phyloP scores from a whole-genome alignment of 257 asterid species.

The Solanum stenotomum region DNA sequence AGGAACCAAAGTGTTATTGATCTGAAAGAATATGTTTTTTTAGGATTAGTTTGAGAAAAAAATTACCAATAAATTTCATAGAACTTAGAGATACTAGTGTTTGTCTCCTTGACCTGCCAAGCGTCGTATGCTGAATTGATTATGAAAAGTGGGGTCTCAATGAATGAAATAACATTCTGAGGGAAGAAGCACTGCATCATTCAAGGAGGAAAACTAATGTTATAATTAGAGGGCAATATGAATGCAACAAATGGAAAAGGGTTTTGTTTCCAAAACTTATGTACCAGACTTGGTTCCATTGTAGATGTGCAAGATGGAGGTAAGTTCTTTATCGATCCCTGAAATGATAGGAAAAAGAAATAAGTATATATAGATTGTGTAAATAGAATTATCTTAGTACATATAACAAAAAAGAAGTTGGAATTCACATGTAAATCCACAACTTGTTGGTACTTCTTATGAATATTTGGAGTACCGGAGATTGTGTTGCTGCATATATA shows the following conservation, averaged over 20 bases:
- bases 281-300: slow-evolving; percentile 35
- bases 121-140: background rate
- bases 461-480: slow-evolving; percentile 47
- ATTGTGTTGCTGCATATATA: slow-evolving; percentile 54
- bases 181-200: background rate
- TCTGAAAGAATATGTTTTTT: background rate
- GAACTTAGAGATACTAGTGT: background rate
- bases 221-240: background rate
- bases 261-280: background rate
- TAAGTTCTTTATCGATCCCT: slow-evolving; percentile 70
- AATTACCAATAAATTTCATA: background rate
- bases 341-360: background rate
- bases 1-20: background rate
- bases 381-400: background rate
- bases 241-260: background rate
- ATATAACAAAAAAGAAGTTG: background rate
- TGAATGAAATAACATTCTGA: background rate
- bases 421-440: slow-evolving; percentile 55
- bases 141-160: background rate
- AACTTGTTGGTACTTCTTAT: slow-evolving; percentile 40
- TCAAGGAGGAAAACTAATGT: background rate
- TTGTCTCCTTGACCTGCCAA: background rate
- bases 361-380: too few species aligned
- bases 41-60: background rate
- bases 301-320: slow-evolving; percentile 45